Percentiles rank a stretch among this genome's conserved stretches.
These are phyloP conservation scores for Diaporthe capsici DNA, from an alignment of 2,329 filamentous ascomycete genomes.

Conservation along the genomic window DNA sequence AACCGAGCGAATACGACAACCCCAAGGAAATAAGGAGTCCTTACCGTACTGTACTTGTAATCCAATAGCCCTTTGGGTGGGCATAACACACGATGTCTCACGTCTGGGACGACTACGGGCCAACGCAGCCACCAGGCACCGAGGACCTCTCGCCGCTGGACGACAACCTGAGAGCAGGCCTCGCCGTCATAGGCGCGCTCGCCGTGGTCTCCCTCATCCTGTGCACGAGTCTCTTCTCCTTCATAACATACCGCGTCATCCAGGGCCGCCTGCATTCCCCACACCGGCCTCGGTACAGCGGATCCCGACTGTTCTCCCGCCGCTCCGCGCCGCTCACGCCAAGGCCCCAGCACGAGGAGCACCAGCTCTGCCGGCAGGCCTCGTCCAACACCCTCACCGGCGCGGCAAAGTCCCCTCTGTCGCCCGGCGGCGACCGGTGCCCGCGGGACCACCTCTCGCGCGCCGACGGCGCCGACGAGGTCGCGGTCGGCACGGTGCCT, in stretches of 20 bases:
- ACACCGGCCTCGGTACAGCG: neutral
- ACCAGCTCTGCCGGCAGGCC: neutral
- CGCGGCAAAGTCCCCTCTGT: neutral
- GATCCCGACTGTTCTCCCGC: neutral
- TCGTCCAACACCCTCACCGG: neutral
- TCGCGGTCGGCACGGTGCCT: neutral
- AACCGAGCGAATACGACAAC: conserved; percentile 14
- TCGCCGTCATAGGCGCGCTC: conserved; percentile 21
- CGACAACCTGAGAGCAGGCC: conserved; percentile 10
- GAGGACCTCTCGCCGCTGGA: conserved; percentile 20
- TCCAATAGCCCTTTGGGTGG: neutral
- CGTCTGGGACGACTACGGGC: conserved; percentile 23
- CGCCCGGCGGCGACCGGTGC: neutral
- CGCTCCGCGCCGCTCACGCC: neutral
- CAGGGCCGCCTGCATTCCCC: neutral
- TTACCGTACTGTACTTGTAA: neutral
- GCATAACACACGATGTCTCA: neutral
- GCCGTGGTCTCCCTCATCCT: conserved; percentile 19
- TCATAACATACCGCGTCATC: conserved; percentile 34
- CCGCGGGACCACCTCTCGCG: neutral
- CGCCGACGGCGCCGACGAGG: neutral
- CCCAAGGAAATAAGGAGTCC: neutral
- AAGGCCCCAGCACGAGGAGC: neutral
- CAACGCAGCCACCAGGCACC: conserved; percentile 15
- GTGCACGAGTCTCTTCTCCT: conserved; percentile 28